A percentile compares a stretch with the other conserved stretches of the same genome.
phyloP scores from a whole-genome alignment of 345 rosid species.

The Bruguiera gymnorhiza region DNA sequence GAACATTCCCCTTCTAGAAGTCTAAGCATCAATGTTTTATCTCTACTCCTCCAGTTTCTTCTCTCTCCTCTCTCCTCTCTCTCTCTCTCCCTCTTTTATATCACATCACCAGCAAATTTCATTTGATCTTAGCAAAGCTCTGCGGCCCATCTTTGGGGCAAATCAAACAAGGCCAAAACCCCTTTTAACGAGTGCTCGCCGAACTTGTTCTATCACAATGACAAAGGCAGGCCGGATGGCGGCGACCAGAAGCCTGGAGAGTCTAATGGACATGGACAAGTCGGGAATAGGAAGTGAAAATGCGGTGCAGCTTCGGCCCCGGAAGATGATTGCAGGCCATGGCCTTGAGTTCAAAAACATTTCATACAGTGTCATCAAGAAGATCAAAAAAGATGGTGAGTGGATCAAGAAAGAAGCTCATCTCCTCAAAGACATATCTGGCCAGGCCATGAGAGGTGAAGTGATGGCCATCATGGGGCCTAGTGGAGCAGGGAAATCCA shows the following conservation, averaged over 20 bases:
- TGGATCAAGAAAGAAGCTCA: slow-evolving; percentile 52
- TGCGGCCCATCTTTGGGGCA: neutral
- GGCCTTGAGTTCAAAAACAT: slow-evolving; percentile 58
- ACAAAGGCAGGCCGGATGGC: slow-evolving; percentile 12
- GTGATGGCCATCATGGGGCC: slow-evolving; percentile 80
- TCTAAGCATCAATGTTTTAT: slow-evolving; percentile 2
- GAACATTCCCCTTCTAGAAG: slow-evolving; percentile 3
- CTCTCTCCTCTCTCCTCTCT: neutral
- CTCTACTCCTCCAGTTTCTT: neutral
- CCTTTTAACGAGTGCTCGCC: neutral
- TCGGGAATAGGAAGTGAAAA: slow-evolving; percentile 4
- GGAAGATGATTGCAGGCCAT: slow-evolving; percentile 40
- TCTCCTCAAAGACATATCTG: slow-evolving; percentile 69
- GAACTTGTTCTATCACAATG: slow-evolving; percentile 7
- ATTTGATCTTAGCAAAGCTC: neutral
- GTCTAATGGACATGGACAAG: slow-evolving; percentile 43
- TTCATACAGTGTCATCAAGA: slow-evolving; percentile 55
- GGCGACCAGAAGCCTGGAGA: slow-evolving; percentile 43
- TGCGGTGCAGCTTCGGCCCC: neutral
- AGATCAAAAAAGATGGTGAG: slow-evolving; percentile 52
- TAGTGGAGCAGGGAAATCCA: slow-evolving; percentile 90
- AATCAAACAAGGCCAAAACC: neutral
- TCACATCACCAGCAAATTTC: neutral
- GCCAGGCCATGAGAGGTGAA: slow-evolving; percentile 69
- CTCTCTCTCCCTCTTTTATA: neutral